A percentile compares a stretch with the other conserved stretches of the same genome.
These are phyloP conservation scores for Talaromyces ruber DNA, from an alignment of 495 filamentous ascomycete species.

Conservation along the genomic window DNA sequence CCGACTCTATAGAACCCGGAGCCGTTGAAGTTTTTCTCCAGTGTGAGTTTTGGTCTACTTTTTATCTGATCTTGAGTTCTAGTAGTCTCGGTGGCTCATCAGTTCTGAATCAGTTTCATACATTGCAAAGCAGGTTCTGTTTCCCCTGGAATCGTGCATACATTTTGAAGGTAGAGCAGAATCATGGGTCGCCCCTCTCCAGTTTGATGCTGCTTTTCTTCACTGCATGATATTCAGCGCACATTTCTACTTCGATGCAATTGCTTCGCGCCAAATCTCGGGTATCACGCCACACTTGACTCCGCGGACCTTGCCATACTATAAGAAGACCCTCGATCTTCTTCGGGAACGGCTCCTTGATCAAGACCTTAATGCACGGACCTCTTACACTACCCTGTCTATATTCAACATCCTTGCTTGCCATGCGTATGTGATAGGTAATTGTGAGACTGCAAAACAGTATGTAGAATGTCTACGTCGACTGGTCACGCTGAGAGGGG, in stretches of 20 bases:
- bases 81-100: neutral
- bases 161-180: neutral
- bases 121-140: constrained; percentile 28
- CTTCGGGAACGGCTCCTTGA: neutral
- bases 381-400: neutral
- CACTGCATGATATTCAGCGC: neutral
- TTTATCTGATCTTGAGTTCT: neutral
- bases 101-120: constrained; percentile 22
- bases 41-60: neutral
- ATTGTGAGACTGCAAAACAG: neutral
- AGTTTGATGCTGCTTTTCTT: neutral
- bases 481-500: constrained; percentile 27
- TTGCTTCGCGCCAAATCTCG: neutral
- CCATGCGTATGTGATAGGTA: neutral
- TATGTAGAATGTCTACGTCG: constrained; percentile 26
- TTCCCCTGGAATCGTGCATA: constrained; percentile 28
- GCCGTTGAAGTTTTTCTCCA: neutral
- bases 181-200: neutral
- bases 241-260: neutral
- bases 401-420: neutral
- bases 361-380: neutral
- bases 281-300: neutral
- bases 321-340: neutral
- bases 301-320: neutral
- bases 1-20: neutral